Evolutionary conservation across 169 alveolate species (phyloP), one percentile per base, ranked within the genome.

Genomic region (Theileria sp.): DNA sequence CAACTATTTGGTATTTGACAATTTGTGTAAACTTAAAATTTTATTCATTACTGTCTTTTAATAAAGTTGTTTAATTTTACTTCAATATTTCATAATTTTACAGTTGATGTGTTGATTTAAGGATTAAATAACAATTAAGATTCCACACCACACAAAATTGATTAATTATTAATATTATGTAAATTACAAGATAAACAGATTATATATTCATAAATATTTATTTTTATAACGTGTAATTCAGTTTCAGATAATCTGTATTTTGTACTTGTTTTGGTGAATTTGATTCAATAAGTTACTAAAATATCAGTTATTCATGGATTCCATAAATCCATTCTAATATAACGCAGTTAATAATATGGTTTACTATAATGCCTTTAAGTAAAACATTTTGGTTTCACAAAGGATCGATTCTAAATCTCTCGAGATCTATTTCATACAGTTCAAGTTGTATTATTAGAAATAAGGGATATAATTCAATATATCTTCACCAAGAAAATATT

Each of bases 381-480:
- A 44, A 44, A 44, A 44, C 54, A 44, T 44, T 44, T 8, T 44
- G 12, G 54, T 10, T 13, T 13, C 19, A 3, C 54, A 44, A 44
- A 44, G 54, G 54, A 44, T 44, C 54, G 54, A 44, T 44, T 4
- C 54, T 19, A 21, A 58, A 21, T 30, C 28, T 58, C 67, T 9
- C 67, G 67, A 58, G 67, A 25, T 58, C 36, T 58, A 58, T 58
- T 58, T 25, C 67, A 21, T 25, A 58, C 67, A 25, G 67, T 58
- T 58, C 36, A 19, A 58, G 67, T 21, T 19, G 67, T 58, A 58
- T 21, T 25, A 2, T 58, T 19, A 25, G 67, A 58, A 58, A 19
- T 58, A 58, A 25, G 13, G 34, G 67, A 21, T 58, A 58, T 58
- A 25, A 44, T 44, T 13, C 15, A 2, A 15, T 44, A 44, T 44